Evolutionary conservation across 352 stramenopile genomes (phyloP), one percentile per base, ranked within the genome.

Genomic region (Phytophthora quininea): DNA sequence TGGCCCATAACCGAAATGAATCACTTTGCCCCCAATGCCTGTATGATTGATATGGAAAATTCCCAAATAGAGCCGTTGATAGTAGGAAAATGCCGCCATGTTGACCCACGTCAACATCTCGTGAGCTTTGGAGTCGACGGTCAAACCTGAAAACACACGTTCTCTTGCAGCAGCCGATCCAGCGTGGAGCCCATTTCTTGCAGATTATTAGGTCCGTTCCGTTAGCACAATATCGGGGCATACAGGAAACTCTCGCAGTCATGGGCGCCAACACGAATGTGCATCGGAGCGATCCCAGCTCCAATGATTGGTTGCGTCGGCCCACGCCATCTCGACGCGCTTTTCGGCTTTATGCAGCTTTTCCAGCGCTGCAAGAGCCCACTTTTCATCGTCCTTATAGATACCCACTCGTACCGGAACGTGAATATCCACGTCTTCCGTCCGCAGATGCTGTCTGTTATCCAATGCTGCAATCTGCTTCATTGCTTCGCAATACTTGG

Each of bases 181-280:
- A 71, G 61, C n/a, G n/a, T 62, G 29, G 64, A 55, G 19, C 6
- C 35, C 6, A 66, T 11, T 40, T 66, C 14, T 61, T 40, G 35
- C 35, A 11, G 1, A 40, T 8, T 66, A 24, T 47, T 24, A 24
- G 19, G 19, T 24, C 19, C 19, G 19, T 24, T 24, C 19, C 19
- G 0, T 24, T 24, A 24, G 19, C 19, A 0, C 19, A 24, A 24
- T 24, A 24, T 24, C 19, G 19, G 19, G 19, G 19, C 19, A 24
- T 24, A 0, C 19, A 24, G 19, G 19, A 9, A 9, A 38, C 11
- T 71, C 55, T 40, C 19, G 19, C 63, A 52, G 66, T 53, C 56
- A 71, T 71, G 2, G 63, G 63, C 35, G 65, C 63, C 32, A 66
- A 33, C 4, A 54, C 15, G 45, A 69, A 70, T 8, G 63, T 66